Evolutionary conservation across 192 early-diverging fungal genomes (phyloP), one percentile per base, ranked within the genome.

Genomic region (Physocladia obscura): DNA sequence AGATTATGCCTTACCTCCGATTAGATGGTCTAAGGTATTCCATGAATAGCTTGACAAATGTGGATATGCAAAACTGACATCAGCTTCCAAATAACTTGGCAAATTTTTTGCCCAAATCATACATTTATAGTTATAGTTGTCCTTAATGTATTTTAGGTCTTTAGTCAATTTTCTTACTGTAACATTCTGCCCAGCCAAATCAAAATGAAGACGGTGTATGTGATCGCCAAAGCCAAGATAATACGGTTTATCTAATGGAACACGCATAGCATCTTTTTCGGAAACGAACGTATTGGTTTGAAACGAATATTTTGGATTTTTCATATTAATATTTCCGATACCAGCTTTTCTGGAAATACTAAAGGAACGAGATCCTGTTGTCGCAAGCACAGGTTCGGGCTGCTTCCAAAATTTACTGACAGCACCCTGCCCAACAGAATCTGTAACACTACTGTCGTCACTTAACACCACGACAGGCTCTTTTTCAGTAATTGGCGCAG

Each of bases 191-290:
- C 84, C 82, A 0, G 87, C 67, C 0, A 84, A 76, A 56, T 87
- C 84, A 57, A 90, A 87, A 65, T 82, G 88, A 2, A 98, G 81
- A 30, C 82, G 75, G 60, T 98, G 96, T 6, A 98, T 82, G 70
- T 96, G 91, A 65, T 95, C 91, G 0, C 96, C 96, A 77, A 95
- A 90, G 73, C 89, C 91, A 24, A 98, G 81, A 82, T 88, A 94
- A 36, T 81, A 88, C 4, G 80, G 82, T 5, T 49, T 79, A 4
- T 82, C 70, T 6, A 63, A 65, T 0, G 70, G 69, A 6, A 67
- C 36, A 30, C 47, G 63, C 70, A 29, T 19, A 31, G 36, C 49
- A n/a, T n/a, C n/a, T n/a, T n/a, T n/a, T n/a, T n/a, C n/a, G n/a
- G n/a, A n/a, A n/a, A n/a, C n/a, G n/a, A n/a, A n/a, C n/a, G n/a